Conservation (phyloP, 1,284 basidiomycete genomes). For the Anthracocystis walkeri region DNA sequence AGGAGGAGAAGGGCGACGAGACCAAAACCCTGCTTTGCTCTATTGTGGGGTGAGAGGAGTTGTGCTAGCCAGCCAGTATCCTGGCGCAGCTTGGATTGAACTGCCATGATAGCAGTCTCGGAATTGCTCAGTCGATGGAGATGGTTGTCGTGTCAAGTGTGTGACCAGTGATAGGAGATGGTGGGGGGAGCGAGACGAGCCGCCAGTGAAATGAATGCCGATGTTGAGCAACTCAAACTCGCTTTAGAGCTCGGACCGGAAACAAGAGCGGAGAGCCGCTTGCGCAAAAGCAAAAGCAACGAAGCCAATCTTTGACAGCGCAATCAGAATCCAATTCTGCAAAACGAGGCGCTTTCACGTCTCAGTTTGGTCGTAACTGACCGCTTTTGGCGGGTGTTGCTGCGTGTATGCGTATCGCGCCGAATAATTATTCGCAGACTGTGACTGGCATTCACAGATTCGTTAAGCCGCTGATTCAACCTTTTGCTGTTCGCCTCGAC, state of each 20-base stretch:
- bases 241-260: no score
- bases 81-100: slow-evolving; percentile 47
- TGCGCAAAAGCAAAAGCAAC: no score
- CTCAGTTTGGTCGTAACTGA: slow-evolving; percentile 4
- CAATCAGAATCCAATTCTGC: neutral
- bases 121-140: neutral
- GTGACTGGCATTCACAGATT: neutral
- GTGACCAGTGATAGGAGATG: neutral
- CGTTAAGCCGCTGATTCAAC: no score
- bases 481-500: neutral
- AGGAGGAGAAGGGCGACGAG: slow-evolving; percentile 40
- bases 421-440: no score
- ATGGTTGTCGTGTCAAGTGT: neutral
- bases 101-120: slow-evolving; percentile 25
- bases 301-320: neutral
- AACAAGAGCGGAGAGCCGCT: no score
- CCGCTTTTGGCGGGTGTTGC: neutral
- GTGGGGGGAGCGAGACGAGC: neutral
- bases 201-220: neutral
- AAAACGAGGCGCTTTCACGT: slow-evolving; percentile 17
- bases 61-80: slow-evolving; percentile 33
- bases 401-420: slow-evolving; percentile 2
- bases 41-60: slow-evolving; percentile 24
- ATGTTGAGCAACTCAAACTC: neutral
- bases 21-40: slow-evolving; percentile 29